Base-by-base conservation (phyloP, 805 yeast species). In the Barnettozyma botsteinii region DNA sequence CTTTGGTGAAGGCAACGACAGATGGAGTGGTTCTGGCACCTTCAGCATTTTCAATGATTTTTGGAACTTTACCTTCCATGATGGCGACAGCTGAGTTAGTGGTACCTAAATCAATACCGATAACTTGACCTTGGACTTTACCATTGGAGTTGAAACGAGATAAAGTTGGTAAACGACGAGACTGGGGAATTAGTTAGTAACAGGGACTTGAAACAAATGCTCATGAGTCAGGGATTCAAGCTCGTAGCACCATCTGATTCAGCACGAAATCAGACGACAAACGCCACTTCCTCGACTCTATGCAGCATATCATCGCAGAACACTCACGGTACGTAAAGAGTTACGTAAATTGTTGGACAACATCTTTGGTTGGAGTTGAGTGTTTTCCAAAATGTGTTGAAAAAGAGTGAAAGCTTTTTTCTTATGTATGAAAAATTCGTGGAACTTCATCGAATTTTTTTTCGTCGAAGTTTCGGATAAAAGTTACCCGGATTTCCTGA, bases 21-120 rank as follows among this genome's bases (percentile, higher is more conserved):
- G 60, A 56, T 53, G 60, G 60, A 23, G 60, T 56, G 19, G 93
- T 83, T 61, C 89, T 68, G 42, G 79, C 76, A 44, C 93, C 93
- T 64, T 84, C 86, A 49, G 81, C 82, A 58, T 83, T 81, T 64
- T 85, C 91, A 43, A 84, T 72, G 45, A 84, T 81, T 56, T 77
- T 77, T 63, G 81, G 79, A 37, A 81, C 66, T 30, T 56, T 56
- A 53, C 60, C 60, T 45, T 56, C 60, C 60, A 56, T 56, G 35
- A 56, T 37, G 41, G 94, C 93, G 35, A 84, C 91, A n/a, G 93
- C 94, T 40, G 91, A 83, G 66, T 85, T 85, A 38, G 95, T 85
- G 38, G 95, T 85, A 42, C 95, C 95, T 49, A 85, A 66, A 62
- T 85, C 95, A 50, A 85, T 84, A 55, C 95, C 95, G 41, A 82